Base-by-base conservation (phyloP, 2,329 filamentous ascomycete species). In the Onygenales sp. region DNA sequence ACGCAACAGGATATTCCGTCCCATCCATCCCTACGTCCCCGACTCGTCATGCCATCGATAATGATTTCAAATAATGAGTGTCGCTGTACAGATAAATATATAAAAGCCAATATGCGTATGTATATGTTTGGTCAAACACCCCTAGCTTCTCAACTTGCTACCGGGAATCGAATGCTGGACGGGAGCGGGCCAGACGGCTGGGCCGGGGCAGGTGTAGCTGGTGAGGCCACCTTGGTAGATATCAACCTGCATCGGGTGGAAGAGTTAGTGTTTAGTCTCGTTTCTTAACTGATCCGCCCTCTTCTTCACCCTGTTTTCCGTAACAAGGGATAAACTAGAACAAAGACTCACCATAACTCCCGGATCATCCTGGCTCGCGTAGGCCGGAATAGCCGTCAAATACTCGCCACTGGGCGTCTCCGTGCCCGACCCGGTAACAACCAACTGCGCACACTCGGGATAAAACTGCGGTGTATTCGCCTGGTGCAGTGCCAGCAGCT, bases 401-500 rank as follows among this genome's bases (percentile, higher is more conserved):
- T 64, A 73, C 8, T 67, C 62, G 8, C 69, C 67, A 27, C 70
- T 65, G 0, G 78, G 77, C 7, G 62, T 60, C 3, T 68, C 72
- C 9, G 65, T 72, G 8, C 78, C 78, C 33, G 68, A 71, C 17
- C 78, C 78, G 2, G 75, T 73, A 10, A 81, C 72, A 14, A 65
- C 70, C 44, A 81, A 62, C 63, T 81, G 78, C 0, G 77, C 78
- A 58, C 79, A 81, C 64, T 81, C 78, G 10, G 78, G 73, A 61
- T 81, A 81, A 64, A 79, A 78, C 62, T 78, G 77, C 54, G 75
- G 74, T 58, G 66, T 72, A 57, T 79, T 76, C 17, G 72, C 68
- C 63, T 80, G 77, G 64, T 81, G 78, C 3, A 81, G 70, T 45
- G 78, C 79, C 41, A 81, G 69, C 54, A 81, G 67, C 69, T 82